Evolutionary conservation across 345 rosid species (phyloP).

Genomic region (Lepidium aucheri): DNA sequence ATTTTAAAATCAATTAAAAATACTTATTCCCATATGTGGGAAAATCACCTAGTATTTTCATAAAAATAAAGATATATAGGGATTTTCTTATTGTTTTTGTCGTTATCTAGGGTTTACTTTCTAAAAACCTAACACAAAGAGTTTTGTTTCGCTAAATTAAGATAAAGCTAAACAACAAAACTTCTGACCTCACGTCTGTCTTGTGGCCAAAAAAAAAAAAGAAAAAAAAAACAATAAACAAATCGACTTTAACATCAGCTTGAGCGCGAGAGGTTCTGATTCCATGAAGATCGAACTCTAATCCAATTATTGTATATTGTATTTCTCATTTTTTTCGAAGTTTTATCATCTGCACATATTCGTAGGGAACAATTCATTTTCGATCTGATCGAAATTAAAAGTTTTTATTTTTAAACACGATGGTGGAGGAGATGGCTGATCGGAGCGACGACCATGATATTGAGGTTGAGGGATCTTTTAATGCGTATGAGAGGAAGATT

Average conservation of each 20-base stretch:
- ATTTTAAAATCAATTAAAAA: too few relatives aligned
- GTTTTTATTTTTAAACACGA: background rate
- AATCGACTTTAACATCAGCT: background rate
- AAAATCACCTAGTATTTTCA: too few relatives aligned
- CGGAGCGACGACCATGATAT: slow-evolving; percentile 22
- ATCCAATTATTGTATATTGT: background rate
- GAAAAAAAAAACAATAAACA: background rate
- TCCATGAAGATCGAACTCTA: background rate
- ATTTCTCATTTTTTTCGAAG: background rate
- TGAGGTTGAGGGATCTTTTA: slow-evolving; percentile 22
- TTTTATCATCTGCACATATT: too few relatives aligned
- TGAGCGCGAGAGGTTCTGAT: slow-evolving; percentile 13
- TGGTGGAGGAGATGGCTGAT: slow-evolving; percentile 9
- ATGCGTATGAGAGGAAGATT: slow-evolving; percentile 8
- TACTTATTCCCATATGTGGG: too few relatives aligned
- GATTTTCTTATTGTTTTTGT: too few relatives aligned
- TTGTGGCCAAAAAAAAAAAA: background rate
- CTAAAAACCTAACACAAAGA: too few relatives aligned
- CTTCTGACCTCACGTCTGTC: background rate
- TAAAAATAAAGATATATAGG: too few relatives aligned
- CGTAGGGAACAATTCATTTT: too few relatives aligned
- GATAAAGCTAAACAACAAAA: background rate
- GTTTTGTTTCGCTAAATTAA: background rate
- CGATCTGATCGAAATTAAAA: background rate
- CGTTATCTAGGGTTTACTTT: too few relatives aligned